Conservation (phyloP, 1,284 basidiomycete species). For the Pseudozyma tsukubaensis region DNA sequence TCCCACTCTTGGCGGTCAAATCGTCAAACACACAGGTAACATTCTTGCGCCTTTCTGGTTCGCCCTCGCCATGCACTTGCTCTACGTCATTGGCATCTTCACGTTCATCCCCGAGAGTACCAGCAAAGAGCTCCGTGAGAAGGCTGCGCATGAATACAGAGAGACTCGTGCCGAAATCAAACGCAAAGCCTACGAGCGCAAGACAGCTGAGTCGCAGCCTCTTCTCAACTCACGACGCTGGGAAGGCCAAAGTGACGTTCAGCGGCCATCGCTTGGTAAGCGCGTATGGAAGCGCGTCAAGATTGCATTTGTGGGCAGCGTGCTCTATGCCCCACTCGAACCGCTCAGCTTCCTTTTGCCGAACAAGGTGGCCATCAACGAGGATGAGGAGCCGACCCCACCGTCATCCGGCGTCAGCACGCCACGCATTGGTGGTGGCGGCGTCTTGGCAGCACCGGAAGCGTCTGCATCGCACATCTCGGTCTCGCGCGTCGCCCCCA, state of each 20-base stretch:
- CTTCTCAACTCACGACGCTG: slow-evolving; percentile 18
- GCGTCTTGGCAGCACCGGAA: slow-evolving; percentile 28
- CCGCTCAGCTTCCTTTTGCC: slow-evolving; percentile 60
- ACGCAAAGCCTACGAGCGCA: slow-evolving; percentile 40
- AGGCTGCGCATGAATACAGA: slow-evolving; percentile 45
- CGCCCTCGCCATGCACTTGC: slow-evolving; percentile 47
- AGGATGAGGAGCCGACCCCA: slow-evolving; percentile 7
- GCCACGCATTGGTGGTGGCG: slow-evolving; percentile 5
- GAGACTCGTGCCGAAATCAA: slow-evolving; percentile 34
- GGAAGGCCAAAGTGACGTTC: background rate
- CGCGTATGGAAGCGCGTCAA: slow-evolving; percentile 48
- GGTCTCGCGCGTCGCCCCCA: slow-evolving; percentile 47
- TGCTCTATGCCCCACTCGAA: slow-evolving; percentile 50
- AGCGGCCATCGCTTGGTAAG: slow-evolving; percentile 27
- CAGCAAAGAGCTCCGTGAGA: slow-evolving; percentile 36
- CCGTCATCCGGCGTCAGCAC: slow-evolving; percentile 16
- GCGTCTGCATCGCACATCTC: slow-evolving; percentile 58
- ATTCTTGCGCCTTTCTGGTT: slow-evolving; percentile 58
- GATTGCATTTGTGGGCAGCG: slow-evolving; percentile 39
- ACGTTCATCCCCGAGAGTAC: slow-evolving; percentile 64
- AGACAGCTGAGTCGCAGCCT: slow-evolving; percentile 41
- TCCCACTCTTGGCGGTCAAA: slow-evolving; percentile 61
- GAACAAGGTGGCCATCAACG: slow-evolving; percentile 37
- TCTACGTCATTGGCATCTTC: slow-evolving; percentile 50
- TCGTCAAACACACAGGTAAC: slow-evolving; percentile 57